These are phyloP conservation scores for Phaeophleospora eucalypticola DNA, from an alignment of 2,329 filamentous ascomycete genomes.

Conservation along the genomic window DNA sequence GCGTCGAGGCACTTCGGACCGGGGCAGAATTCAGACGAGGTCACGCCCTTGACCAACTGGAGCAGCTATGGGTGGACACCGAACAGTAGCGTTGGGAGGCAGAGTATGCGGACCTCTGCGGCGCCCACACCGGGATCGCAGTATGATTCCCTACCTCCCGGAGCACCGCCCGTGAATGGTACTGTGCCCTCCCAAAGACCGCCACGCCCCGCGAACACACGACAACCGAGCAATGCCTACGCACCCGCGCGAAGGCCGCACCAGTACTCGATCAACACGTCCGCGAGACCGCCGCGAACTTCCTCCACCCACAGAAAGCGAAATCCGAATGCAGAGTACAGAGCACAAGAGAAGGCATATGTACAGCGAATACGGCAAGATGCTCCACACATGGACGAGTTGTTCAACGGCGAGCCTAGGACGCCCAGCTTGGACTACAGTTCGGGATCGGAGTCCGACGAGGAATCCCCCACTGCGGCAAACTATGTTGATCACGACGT, in stretches of 20 bases:
- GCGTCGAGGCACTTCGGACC: slow-evolving; percentile 25
- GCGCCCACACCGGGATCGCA: slow-evolving; percentile 8
- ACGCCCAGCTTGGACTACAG: slow-evolving; percentile 64
- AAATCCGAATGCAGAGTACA: slow-evolving; percentile 69
- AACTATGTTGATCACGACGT: slow-evolving; percentile 75
- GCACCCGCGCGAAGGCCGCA: slow-evolving; percentile 46
- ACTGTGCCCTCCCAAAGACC: slow-evolving; percentile 14
- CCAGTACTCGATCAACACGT: slow-evolving; percentile 44
- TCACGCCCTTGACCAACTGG: slow-evolving; percentile 28
- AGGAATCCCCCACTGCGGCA: slow-evolving; percentile 83
- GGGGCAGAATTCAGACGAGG: slow-evolving; percentile 17
- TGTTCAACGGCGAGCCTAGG: slow-evolving; percentile 67
- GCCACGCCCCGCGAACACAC: slow-evolving; percentile 39
- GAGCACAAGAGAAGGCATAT: slow-evolving; percentile 90
- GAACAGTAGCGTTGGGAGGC: slow-evolving; percentile 12
- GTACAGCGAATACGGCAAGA: slow-evolving; percentile 83
- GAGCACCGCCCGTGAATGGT: slow-evolving; percentile 13
- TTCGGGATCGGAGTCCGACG: slow-evolving; percentile 79
- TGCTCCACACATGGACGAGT: slow-evolving; percentile 49
- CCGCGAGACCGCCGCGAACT: slow-evolving; percentile 48
- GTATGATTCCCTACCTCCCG: slow-evolving; percentile 19
- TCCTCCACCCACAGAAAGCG: slow-evolving; percentile 53
- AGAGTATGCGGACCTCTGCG: slow-evolving; percentile 11
- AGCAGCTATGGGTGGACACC: slow-evolving; percentile 29
- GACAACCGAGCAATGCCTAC: slow-evolving; percentile 49